Conservation (phyloP, 352 stramenopile species). For the Phytophthora ohioensis region DNA sequence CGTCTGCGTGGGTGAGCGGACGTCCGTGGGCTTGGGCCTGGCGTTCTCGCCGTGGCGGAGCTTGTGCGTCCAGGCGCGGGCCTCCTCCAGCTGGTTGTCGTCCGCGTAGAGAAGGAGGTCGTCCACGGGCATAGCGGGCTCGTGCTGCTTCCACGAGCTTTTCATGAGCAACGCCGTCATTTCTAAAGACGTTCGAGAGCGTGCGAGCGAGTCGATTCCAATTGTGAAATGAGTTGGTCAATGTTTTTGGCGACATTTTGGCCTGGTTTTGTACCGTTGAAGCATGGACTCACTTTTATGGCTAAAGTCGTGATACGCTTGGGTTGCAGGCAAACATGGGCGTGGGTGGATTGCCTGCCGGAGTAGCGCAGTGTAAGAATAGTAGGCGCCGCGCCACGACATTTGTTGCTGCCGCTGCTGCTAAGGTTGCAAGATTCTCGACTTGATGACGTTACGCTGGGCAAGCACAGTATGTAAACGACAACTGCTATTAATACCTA, state of each 20-base stretch:
- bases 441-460: too few relatives aligned
- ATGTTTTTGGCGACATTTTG: constrained; percentile 27
- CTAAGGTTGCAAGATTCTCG: too few relatives aligned
- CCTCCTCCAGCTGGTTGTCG: constrained; percentile 23
- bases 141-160: constrained; percentile 31
- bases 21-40: constrained; percentile 18
- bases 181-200: neutral
- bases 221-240: constrained; percentile 34
- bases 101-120: constrained; percentile 9
- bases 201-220: constrained; percentile 11
- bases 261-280: constrained; percentile 9
- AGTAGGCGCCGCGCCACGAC: too few relatives aligned
- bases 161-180: constrained; percentile 35
- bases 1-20: constrained; percentile 9
- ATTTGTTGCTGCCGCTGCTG: too few relatives aligned
- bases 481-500: too few relatives aligned
- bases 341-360: neutral
- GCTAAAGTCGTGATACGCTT: neutral
- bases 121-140: constrained; percentile 4
- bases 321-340: neutral
- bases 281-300: constrained; percentile 23
- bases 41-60: constrained; percentile 26
- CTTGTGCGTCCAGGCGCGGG: constrained; percentile 35
- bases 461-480: too few relatives aligned
- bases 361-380: neutral